Percentiles rank a stretch among this genome's conserved stretches.
Evolutionary conservation across 2,329 filamentous ascomycete genomes (phyloP).

Genomic region (Thelonectria blattea): DNA sequence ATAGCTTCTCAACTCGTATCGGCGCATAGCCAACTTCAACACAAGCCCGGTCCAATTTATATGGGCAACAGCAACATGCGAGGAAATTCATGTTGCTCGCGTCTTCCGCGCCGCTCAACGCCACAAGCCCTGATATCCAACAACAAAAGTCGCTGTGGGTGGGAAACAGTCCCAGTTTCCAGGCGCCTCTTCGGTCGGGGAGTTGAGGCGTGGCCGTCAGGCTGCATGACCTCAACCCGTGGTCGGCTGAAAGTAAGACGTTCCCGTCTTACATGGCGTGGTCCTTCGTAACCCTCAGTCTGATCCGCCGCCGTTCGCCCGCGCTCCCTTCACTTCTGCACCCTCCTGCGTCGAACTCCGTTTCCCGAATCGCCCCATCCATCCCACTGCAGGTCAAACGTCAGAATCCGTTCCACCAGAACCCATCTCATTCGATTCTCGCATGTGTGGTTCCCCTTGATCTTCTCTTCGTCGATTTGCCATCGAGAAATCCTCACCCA

Average conservation of each 20-base stretch:
- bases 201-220: not conserved
- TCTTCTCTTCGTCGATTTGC: constrained; percentile 37
- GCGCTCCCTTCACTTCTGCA: not conserved
- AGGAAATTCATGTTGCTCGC: not conserved
- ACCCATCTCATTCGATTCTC: constrained; percentile 47
- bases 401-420: constrained; percentile 46
- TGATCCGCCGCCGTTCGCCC: not conserved
- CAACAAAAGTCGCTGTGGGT: not conserved
- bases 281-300: not conserved
- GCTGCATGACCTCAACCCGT: not conserved
- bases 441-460: constrained; percentile 35
- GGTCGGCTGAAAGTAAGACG: not conserved
- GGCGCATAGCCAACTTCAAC: not conserved
- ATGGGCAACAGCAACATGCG: not conserved
- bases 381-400: constrained; percentile 46
- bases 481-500: constrained; percentile 46
- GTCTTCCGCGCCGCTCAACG: not conserved
- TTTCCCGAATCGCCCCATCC: constrained; percentile 39
- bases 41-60: not conserved
- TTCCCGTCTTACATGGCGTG: not conserved
- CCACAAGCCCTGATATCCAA: not conserved
- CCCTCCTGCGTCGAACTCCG: constrained; percentile 29
- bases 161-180: not conserved
- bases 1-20: not conserved
- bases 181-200: not conserved